Base-by-base conservation (phyloP, 306 rosid species). In the Carpinus fangiana region DNA sequence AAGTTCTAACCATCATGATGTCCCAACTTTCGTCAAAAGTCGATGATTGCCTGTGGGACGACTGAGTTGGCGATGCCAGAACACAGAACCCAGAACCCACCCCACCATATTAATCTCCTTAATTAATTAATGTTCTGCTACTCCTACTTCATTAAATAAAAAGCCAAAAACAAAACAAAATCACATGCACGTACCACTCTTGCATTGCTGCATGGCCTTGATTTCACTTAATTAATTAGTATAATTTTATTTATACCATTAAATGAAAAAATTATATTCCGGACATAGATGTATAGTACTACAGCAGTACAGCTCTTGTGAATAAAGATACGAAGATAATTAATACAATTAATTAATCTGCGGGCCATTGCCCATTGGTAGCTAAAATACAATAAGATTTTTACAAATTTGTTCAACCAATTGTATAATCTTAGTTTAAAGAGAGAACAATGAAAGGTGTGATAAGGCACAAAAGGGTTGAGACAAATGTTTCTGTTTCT, bases 1-100 rank as follows among this genome's bases (percentile, higher is more conserved):
- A 84, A 78, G 76, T 77, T 81, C 73, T 81, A 84, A 82, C 82
- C 23, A 88, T 83, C 75, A 89, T 87, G 85, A 79, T 82, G 90
- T 84, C 76, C 82, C 70, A 79, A 71, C 83, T 81, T 73, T 78
- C 61, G 72, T 84, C 73, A 68, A 80, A 68, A 76, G 8, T 14
- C 53, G 73, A 82, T 83, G 55, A 86, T 87, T 55, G 59, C 83
- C 43, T 77, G 21, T 62, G 45, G 45, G 66, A 28, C 70, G 66
- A 28, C 70, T 72, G 51, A 13, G 18, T 51, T 38, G 55, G 43
- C 45, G 13, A 65, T 51, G 46, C 56, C 36, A 56, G 45, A 66
- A 61, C 38, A 26, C 74, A 76, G 10, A 9, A 31, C 34, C 34
- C 34, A 31, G 34, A 31, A 31, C 34, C 34, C 34, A 31, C 34